These are phyloP conservation scores for Colletotrichum sp. DNA, from an alignment of 2,329 filamentous ascomycete species.

Conservation along the genomic window DNA sequence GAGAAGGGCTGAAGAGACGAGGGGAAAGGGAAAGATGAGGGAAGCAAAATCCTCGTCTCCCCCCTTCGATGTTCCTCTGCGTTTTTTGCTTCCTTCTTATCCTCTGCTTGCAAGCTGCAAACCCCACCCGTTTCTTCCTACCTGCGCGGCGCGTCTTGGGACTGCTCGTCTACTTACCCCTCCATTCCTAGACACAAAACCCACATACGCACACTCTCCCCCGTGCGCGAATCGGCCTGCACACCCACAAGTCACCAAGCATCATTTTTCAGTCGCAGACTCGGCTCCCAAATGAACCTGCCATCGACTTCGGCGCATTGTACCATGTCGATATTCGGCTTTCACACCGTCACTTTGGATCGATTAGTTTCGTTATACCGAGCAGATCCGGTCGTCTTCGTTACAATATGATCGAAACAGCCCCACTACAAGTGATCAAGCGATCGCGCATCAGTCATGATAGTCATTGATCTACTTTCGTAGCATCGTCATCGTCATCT, in stretches of 20 bases:
- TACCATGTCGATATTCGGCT: background rate
- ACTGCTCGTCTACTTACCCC: background rate
- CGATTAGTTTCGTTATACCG: background rate
- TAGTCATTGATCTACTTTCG: constrained; percentile 19
- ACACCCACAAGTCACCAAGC: background rate
- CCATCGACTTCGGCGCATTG: background rate
- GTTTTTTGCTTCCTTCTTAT: background rate
- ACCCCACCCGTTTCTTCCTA: background rate
- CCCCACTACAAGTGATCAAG: background rate
- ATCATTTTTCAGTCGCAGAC: background rate
- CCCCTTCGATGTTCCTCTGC: background rate
- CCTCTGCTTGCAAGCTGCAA: background rate
- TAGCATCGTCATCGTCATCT: constrained; percentile 12
- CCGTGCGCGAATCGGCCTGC: background rate
- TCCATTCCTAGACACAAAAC: background rate
- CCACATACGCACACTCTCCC: background rate
- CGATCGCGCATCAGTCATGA: constrained; percentile 18
- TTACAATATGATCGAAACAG: background rate
- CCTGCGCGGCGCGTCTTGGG: background rate
- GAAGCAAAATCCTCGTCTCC: background rate
- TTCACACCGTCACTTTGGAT: background rate
- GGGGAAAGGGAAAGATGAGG: background rate
- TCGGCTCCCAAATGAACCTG: background rate
- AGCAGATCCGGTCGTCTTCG: background rate
- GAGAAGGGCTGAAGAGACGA: background rate